Conservation (phyloP, 1,139 yeast genomes). For the Geotrichum phurueaensis region DNA sequence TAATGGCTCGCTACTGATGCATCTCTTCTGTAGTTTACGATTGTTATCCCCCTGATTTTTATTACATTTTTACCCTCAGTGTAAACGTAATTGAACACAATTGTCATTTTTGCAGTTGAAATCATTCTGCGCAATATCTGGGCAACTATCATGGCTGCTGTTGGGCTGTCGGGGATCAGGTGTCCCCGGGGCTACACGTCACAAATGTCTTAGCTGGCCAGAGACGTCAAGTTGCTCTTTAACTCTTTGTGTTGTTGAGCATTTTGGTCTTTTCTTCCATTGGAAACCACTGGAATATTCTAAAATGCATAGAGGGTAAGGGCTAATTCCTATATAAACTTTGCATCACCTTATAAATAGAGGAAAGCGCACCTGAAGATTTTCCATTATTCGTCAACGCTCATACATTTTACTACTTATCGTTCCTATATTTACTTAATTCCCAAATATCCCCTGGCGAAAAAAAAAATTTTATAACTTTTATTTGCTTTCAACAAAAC, state of each 20-base stretch:
- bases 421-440: constrained; percentile 9
- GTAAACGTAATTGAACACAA: not conserved
- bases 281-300: constrained; percentile 12
- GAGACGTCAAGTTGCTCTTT: not conserved
- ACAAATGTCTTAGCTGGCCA: not conserved
- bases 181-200: not conserved
- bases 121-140: not conserved
- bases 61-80: not conserved
- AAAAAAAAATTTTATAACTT: constrained; percentile 1
- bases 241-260: not conserved
- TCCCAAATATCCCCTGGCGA: constrained; percentile 5
- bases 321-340: not conserved
- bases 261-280: not conserved
- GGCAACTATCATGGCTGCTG: not conserved
- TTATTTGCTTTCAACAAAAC: not conserved
- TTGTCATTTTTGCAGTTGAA: not conserved
- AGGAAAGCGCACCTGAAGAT: not conserved
- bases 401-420: not conserved
- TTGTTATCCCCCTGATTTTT: not conserved
- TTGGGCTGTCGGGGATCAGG: not conserved
- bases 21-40: not conserved
- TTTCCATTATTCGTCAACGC: not conserved
- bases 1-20: not conserved
- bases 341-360: not conserved
- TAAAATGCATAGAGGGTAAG: constrained; percentile 4